Conservation (phyloP, 805 yeast species). For the Cyberlindnera euphorbiiphila region DNA sequence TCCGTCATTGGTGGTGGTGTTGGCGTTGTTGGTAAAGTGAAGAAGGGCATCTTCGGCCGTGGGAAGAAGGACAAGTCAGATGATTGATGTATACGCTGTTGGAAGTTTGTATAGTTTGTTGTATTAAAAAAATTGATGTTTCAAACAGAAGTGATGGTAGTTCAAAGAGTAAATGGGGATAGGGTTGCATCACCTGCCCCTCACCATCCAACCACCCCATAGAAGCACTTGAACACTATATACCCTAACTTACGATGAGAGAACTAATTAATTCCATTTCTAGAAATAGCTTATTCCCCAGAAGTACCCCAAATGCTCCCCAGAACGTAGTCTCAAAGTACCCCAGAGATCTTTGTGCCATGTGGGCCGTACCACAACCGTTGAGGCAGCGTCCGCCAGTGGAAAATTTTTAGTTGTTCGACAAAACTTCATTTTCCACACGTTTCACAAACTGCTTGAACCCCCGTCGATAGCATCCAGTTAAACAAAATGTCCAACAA, state of each 20-base stretch:
- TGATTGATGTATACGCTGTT: background rate
- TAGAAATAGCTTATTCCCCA: no score
- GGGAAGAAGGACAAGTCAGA: constrained; percentile 17
- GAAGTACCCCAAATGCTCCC: no score
- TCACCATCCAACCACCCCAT: no score
- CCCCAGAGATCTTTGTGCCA: constrained; percentile 4
- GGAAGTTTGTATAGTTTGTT: background rate
- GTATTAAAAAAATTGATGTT: no score
- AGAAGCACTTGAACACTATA: no score
- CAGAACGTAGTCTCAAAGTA: no score
- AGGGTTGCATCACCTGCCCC: no score
- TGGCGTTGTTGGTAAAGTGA: constrained; percentile 40
- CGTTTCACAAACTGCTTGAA: background rate
- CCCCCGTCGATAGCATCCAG: background rate
- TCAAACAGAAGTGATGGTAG: no score
- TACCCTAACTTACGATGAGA: no score
- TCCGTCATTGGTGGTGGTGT: constrained; percentile 41
- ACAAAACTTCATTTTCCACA: constrained; percentile 3
- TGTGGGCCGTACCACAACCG: constrained; percentile 2
- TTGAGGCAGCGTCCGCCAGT: background rate
- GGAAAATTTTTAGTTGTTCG: constrained; percentile 8
- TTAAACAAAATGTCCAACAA: constrained; percentile 29
- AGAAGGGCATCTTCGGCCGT: constrained; percentile 38
- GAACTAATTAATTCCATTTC: no score
- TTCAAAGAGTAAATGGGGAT: no score